Evolutionary conservation across 345 rosid genomes (phyloP).

Genomic region (Citrus mangshanensis): DNA sequence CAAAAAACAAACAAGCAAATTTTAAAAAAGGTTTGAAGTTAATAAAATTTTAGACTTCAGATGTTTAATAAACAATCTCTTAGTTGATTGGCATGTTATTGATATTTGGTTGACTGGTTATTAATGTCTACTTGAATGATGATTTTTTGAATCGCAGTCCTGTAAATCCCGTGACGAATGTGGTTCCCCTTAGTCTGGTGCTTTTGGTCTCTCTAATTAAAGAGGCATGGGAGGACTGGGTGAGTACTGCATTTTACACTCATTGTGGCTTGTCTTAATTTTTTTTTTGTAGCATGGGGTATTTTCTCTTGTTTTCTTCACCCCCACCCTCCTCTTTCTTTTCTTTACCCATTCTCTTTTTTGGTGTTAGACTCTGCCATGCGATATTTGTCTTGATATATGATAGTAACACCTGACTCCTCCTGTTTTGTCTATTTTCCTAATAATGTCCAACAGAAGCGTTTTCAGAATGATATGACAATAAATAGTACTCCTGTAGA

Average conservation of each 20-base stretch:
- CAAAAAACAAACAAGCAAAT: too few relatives aligned
- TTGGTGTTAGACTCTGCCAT: background rate
- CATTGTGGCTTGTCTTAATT: slow-evolving; percentile 10
- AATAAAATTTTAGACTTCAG: too few relatives aligned
- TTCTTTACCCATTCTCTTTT: background rate
- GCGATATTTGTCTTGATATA: background rate
- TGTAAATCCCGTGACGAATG: slow-evolving; percentile 92
- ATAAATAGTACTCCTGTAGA: slow-evolving; percentile 81
- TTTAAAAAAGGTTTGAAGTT: too few relatives aligned
- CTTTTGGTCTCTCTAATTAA: slow-evolving; percentile 95
- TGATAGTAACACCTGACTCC: slow-evolving; percentile 12
- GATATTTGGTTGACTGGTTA: background rate
- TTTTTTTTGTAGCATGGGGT: slow-evolving; percentile 5
- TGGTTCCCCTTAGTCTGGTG: slow-evolving; percentile 87
- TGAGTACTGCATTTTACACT: slow-evolving; percentile 33
- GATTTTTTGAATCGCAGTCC: slow-evolving; percentile 58
- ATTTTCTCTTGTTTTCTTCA: background rate
- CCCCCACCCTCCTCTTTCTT: background rate
- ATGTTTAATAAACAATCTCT: too few relatives aligned
- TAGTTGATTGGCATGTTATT: background rate
- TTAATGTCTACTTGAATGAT: background rate
- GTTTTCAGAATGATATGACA: slow-evolving; percentile 93
- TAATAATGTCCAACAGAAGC: slow-evolving; percentile 62
- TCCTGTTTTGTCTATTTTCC: slow-evolving; percentile 18
- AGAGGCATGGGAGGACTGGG: slow-evolving; percentile 99